These are phyloP conservation scores for Stenogyne calaminthoides DNA, from an alignment of 305 asterid species.

Conservation along the genomic window DNA sequence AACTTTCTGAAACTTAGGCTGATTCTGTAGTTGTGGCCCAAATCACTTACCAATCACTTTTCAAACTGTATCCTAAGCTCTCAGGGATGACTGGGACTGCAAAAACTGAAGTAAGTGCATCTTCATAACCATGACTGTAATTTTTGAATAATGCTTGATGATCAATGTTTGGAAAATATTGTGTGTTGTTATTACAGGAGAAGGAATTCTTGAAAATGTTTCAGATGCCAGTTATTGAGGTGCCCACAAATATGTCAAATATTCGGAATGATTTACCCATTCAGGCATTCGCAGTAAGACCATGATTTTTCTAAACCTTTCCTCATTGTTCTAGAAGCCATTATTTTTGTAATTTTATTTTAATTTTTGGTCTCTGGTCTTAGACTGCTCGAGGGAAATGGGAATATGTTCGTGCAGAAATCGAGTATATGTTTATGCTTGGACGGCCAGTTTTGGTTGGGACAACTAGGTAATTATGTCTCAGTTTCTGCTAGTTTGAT, in stretches of 20 bases:
- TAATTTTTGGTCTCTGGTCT: constrained; percentile 28
- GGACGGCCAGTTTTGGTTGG: constrained; percentile 99
- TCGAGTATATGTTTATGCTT: constrained; percentile 76
- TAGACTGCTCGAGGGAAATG: constrained; percentile 98
- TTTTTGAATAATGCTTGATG: constrained; percentile 24
- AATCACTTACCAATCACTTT: constrained; percentile 96
- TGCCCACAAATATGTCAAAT: constrained; percentile 91
- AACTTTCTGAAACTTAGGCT: constrained; percentile 56
- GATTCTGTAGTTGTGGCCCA: constrained; percentile 99
- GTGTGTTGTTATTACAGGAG: constrained; percentile 54
- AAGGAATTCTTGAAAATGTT: constrained; percentile 97
- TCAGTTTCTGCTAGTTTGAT: constrained; percentile 32
- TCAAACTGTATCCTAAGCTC: constrained; percentile 97
- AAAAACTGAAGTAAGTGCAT: constrained; percentile 80
- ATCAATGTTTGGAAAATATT: neutral
- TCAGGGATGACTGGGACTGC: constrained; percentile 99
- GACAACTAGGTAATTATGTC: constrained; percentile 78
- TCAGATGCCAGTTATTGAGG: constrained; percentile 91
- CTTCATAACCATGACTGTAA: constrained; percentile 7
- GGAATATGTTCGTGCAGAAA: constrained; percentile 84
- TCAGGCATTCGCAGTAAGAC: constrained; percentile 96
- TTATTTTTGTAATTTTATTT: constrained; percentile 31
- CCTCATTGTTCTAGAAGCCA: constrained; percentile 25
- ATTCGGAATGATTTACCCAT: constrained; percentile 86
- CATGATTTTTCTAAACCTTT: constrained; percentile 8